These are phyloP conservation scores for Elsinoe perseae DNA, from an alignment of 2,329 filamentous ascomycete genomes.

Conservation along the genomic window DNA sequence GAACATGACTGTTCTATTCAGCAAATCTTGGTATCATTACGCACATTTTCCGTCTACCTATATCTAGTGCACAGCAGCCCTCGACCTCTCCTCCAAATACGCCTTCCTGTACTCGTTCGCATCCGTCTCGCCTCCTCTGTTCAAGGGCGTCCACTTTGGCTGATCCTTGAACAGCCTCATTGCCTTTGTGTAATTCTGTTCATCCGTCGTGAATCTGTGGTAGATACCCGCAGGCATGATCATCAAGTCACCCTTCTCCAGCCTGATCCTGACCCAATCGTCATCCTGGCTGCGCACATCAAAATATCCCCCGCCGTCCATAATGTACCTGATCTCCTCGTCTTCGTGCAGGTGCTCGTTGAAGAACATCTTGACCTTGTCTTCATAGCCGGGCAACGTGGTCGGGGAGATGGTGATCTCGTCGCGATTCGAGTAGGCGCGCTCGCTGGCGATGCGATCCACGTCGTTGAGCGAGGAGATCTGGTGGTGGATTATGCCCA, in stretches of 20 bases:
- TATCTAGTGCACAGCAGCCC: background rate
- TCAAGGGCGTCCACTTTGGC: constrained; percentile 94
- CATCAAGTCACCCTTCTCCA: constrained; percentile 84
- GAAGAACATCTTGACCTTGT: constrained; percentile 92
- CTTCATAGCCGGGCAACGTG: constrained; percentile 80
- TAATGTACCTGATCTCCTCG: constrained; percentile 93
- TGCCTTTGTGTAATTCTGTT: constrained; percentile 84
- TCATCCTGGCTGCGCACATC: constrained; percentile 79
- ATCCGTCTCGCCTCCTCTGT: constrained; percentile 70
- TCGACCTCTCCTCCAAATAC: constrained; percentile 51
- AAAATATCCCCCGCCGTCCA: constrained; percentile 83
- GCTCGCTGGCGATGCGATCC: constrained; percentile 62
- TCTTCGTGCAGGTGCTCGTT: constrained; percentile 95
- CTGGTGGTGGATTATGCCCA: constrained; percentile 75
- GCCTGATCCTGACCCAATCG: constrained; percentile 76
- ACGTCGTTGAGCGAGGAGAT: constrained; percentile 59
- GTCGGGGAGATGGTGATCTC: constrained; percentile 81
- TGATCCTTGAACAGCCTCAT: constrained; percentile 98
- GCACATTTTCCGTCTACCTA: background rate
- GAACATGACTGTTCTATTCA: background rate
- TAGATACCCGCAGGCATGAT: constrained; percentile 94
- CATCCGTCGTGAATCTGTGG: constrained; percentile 93
- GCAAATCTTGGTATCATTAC: background rate
- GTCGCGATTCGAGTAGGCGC: constrained; percentile 90
- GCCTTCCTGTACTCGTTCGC: constrained; percentile 67